Evolutionary conservation across 192 early-diverging fungal species (phyloP).

Genomic region (Cetraspora pellucida): DNA sequence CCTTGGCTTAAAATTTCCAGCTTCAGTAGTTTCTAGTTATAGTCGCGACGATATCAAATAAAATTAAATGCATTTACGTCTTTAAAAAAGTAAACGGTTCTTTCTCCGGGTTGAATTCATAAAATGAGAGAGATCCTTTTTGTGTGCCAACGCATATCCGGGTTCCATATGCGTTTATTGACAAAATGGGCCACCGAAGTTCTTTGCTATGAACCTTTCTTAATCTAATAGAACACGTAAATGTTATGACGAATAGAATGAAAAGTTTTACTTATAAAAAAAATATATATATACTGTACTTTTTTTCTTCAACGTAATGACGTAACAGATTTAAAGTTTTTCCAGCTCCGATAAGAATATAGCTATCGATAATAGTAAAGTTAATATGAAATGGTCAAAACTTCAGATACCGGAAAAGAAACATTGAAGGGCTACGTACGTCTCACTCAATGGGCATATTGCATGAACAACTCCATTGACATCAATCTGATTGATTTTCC

Average conservation of each 20-base stretch:
- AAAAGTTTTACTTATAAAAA: not conserved
- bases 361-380: not conserved
- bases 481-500: not conserved
- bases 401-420: not conserved
- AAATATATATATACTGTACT: not conserved
- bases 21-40: too few species aligned
- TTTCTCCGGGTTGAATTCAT: slow-evolving; percentile 2
- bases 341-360: slow-evolving; percentile 8
- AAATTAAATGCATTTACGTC: slow-evolving; percentile 1
- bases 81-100: slow-evolving; percentile 10
- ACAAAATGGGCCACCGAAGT: slow-evolving; percentile 23
- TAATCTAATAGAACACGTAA: not conserved
- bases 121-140: slow-evolving; percentile 10
- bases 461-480: not conserved
- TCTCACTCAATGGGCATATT: slow-evolving; percentile 15
- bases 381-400: not conserved
- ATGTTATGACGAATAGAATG: not conserved
- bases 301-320: slow-evolving; percentile 9
- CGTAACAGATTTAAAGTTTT: slow-evolving; percentile 5
- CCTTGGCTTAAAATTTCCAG: too few species aligned
- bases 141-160: slow-evolving; percentile 14
- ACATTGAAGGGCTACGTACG: not conserved
- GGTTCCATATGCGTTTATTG: slow-evolving; percentile 10
- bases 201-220: not conserved
- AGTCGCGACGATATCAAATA: too few species aligned